Base-by-base conservation (phyloP, 2,329 filamentous ascomycete species). In the Ophiognomonia clavigignenti-juglandacearum region DNA sequence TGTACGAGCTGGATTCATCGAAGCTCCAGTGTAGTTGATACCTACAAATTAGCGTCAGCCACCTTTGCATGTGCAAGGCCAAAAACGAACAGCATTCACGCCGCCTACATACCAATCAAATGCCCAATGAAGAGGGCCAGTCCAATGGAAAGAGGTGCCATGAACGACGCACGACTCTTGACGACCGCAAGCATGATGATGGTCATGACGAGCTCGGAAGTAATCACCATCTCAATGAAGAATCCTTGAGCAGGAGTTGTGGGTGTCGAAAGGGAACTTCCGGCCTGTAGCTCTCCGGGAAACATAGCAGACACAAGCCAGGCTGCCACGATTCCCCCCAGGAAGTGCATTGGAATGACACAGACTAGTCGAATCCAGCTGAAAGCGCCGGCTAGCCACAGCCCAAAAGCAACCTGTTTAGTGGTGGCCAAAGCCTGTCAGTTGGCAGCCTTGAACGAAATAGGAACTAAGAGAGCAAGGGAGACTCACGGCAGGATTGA, bases 161-260 rank as follows among this genome's bases (percentile, higher is more conserved):
- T 24, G 26, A 71, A 82, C 0, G 78, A 82, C 1, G 73, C 74
- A 52, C 76, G 77, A 59, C 82, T 78, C 58, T 83, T 81, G 50
- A 80, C 76, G 6, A 72, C 73, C 1, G 76, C 77, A 38, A 80
- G 63, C 76, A 81, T 80, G 56, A 74, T 70, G 44, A 77, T 70
- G 3, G 73, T 70, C 34, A 77, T 65, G 13, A 76, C 67, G 13
- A 78, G 60, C 55, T 75, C 66, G 2, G 71, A 65, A 1, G 73
- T 77, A 20, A 77, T 61, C 50, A 77, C 71, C 61, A 73, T 69
- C 54, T 77, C 74, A 47, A 78, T 72, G 55, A 78, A 75, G 14
- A 77, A 58, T 10, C 74, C 74, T 50, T 73, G 72, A 0, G 62
- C 63, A 42, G 68, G 63, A 23, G 62, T 69, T 1, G 71, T 59